Evolutionary conservation across 2,329 filamentous ascomycete species (phyloP).

Genomic region (Ceratocystis eucalypticola): DNA sequence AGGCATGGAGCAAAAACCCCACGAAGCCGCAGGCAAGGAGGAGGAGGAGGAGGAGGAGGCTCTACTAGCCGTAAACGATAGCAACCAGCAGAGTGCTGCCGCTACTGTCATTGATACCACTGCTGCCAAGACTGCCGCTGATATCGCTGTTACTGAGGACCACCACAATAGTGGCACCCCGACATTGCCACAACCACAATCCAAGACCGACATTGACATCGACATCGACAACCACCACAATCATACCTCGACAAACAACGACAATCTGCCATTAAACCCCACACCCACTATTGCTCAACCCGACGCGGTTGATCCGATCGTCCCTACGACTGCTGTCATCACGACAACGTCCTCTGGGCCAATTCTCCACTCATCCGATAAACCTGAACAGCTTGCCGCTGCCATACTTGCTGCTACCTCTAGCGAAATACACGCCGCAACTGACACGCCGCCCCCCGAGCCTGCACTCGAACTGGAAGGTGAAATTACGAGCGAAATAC

Average conservation of each 20-base stretch:
- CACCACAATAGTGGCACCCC: neutral
- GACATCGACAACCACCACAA: neutral
- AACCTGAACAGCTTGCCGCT: slow-evolving; percentile 15
- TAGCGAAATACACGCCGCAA: slow-evolving; percentile 15
- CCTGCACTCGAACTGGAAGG: neutral
- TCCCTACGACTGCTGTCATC: slow-evolving; percentile 5
- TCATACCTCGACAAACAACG: neutral
- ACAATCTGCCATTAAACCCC: neutral
- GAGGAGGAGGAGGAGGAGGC: no score
- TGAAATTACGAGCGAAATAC: neutral
- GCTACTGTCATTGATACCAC: neutral
- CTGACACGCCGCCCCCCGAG: neutral
- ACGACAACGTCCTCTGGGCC: neutral
- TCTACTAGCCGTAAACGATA: slow-evolving; percentile 7
- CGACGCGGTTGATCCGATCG: neutral
- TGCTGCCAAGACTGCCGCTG: neutral
- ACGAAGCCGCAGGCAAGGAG: neutral
- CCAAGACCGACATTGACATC: neutral
- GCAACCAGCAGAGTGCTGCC: neutral
- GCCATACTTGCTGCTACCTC: slow-evolving; percentile 14
- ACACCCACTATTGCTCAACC: neutral
- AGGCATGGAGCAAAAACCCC: slow-evolving; percentile 3
- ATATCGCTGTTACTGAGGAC: neutral
- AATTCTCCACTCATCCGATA: slow-evolving; percentile 7
- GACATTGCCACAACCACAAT: neutral